Evolutionary conservation across 2,329 filamentous ascomycete species (phyloP).

Genomic region (Coniochaeta sp.): DNA sequence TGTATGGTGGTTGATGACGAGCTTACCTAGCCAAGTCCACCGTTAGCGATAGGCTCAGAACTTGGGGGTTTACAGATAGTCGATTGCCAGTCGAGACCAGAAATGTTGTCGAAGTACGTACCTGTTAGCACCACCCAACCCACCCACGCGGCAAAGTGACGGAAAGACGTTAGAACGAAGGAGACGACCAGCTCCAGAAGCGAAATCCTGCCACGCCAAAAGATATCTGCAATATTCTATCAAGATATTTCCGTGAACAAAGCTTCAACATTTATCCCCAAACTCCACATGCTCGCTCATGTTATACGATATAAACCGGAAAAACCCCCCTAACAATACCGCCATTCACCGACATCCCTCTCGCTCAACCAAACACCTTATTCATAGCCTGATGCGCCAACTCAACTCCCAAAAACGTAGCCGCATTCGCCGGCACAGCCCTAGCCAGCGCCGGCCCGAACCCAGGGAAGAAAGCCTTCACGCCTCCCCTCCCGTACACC

Average conservation of each 20-base stretch:
- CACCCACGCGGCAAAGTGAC: no score
- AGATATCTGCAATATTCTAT: neutral
- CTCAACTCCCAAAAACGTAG: conserved; percentile 85
- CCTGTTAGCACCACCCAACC: no score
- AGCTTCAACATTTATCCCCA: neutral
- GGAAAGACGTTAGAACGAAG: no score
- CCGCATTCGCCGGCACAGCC: conserved; percentile 92
- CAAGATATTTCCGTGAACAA: neutral
- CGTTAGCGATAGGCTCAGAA: no score
- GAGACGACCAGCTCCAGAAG: no score
- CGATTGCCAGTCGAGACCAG: no score
- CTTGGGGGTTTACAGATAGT: no score
- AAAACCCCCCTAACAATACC: neutral
- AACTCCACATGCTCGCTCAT: conserved; percentile 5
- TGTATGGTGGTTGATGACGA: no score
- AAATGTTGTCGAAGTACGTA: no score
- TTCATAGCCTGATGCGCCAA: conserved; percentile 77
- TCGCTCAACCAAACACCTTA: conserved; percentile 55
- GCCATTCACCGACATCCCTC: conserved; percentile 5
- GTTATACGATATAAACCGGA: neutral
- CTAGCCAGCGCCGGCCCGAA: conserved; percentile 88
- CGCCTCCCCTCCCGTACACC: conserved; percentile 75
- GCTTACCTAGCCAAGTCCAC: no score
- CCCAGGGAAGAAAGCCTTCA: conserved; percentile 94
- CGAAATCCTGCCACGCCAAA: no score